Evolutionary conservation across 1,284 basidiomycete genomes (phyloP).

Genomic region (Vanrija humicola): DNA sequence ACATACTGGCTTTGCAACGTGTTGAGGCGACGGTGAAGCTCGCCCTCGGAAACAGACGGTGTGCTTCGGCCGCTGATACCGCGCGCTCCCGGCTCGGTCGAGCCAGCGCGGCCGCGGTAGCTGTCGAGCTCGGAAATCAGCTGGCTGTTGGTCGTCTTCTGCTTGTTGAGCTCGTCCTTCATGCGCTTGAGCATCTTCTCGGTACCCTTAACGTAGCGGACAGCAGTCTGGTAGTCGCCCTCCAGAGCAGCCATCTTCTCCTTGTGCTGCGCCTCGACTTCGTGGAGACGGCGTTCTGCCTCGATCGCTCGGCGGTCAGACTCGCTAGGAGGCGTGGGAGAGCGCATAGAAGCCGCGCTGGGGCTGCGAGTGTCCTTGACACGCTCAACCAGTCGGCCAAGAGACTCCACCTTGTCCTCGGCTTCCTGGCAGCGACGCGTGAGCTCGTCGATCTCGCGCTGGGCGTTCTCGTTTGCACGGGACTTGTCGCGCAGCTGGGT

Average conservation of each 20-base stretch:
- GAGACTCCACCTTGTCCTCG: conserved; percentile 62
- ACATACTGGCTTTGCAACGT: conserved; percentile 72
- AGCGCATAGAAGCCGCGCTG: conserved; percentile 35
- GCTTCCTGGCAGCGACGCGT: conserved; percentile 65
- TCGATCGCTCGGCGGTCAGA: conserved; percentile 52
- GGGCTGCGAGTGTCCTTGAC: conserved; percentile 53
- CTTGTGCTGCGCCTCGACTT: conserved; percentile 72
- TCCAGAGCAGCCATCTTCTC: conserved; percentile 67
- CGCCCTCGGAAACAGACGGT: conserved; percentile 56
- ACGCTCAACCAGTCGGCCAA: conserved; percentile 65
- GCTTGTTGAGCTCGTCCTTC: conserved; percentile 88
- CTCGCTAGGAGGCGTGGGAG: conserved; percentile 28
- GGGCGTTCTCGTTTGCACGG: conserved; percentile 62
- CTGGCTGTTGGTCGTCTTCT: conserved; percentile 71
- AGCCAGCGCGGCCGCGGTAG: conserved; percentile 58
- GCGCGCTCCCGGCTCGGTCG: conserved; percentile 54
- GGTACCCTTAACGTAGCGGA: conserved; percentile 67
- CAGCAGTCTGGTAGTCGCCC: conserved; percentile 75
- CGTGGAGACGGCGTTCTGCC: conserved; percentile 68
- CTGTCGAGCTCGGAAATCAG: conserved; percentile 77
- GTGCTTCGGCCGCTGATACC: conserved; percentile 72
- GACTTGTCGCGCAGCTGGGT: conserved; percentile 66
- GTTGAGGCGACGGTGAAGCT: conserved; percentile 60
- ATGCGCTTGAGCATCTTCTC: conserved; percentile 98
- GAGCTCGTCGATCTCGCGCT: conserved; percentile 50